phyloP scores from a whole-genome alignment of 139 green algal species.

The Asterochloris sp. region DNA sequence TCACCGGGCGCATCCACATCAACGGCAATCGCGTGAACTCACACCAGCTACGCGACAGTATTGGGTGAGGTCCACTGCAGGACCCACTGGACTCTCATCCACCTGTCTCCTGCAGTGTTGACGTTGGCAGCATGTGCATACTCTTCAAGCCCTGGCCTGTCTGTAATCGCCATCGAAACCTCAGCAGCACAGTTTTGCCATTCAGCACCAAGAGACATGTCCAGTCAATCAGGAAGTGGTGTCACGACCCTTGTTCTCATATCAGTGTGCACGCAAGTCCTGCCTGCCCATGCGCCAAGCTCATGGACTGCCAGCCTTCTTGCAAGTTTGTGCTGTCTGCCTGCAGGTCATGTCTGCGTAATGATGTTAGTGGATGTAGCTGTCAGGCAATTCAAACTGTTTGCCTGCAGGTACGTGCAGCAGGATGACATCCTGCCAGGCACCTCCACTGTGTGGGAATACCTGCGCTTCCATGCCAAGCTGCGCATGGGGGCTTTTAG shows the following conservation, averaged over 20 bases:
- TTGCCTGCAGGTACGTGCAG: slow-evolving; percentile 11
- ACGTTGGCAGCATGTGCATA: too few species aligned
- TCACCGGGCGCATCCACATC: slow-evolving; percentile 41
- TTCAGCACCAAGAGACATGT: too few species aligned
- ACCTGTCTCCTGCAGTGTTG: not conserved
- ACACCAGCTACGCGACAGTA: not conserved
- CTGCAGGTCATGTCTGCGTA: too few species aligned
- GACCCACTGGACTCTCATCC: not conserved
- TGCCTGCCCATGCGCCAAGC: too few species aligned
- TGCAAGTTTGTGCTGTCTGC: too few species aligned
- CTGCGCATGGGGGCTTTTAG: slow-evolving; percentile 31
- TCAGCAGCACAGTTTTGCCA: not conserved
- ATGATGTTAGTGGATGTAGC: too few species aligned
- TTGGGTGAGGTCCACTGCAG: not conserved
- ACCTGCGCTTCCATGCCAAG: slow-evolving; percentile 51
- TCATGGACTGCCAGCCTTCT: too few species aligned
- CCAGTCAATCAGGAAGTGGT: too few species aligned
- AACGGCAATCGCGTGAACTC: slow-evolving; percentile 37
- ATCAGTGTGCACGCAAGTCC: too few species aligned
- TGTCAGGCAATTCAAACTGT: slow-evolving; percentile 5
- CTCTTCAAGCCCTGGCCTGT: too few species aligned
- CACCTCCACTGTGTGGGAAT: slow-evolving; percentile 61
- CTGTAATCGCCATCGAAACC: not conserved
- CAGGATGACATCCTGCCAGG: slow-evolving; percentile 67
- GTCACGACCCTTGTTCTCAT: too few species aligned